Evolutionary conservation across 345 rosid species (phyloP), one percentile per base, ranked within the genome.

Genomic region (Populus euphratica): DNA sequence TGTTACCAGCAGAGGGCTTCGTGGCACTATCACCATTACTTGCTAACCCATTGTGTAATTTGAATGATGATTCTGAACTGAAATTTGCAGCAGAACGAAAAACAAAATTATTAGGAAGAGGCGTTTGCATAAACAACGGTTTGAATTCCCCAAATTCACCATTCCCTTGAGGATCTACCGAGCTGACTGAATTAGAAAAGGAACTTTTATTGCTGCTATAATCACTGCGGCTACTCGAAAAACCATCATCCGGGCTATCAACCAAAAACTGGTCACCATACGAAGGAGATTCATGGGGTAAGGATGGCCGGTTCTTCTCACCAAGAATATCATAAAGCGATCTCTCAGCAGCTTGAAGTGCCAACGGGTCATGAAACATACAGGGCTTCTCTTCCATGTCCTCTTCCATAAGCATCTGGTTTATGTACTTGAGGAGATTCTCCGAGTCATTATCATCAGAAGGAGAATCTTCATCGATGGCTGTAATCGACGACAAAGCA

Each of bases 321-420:
- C 65, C 86, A 71, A 93, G 83, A n/a, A 83, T 87, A 69, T 88
- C 90, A 77, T 87, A 87, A 63, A 93, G 81, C 69, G 90, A 90
- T 72, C 82, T 87, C 87, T 93, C 97, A 0, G 94, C 89, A 73
- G 88, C 85, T 79, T 78, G 86, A 69, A 92, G 81, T 69, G 91
- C 94, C 70, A 88, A 80, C 0, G 93, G 83, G 44, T 88, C 92
- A 44, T 86, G 85, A 17, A 80, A 81, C 84, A 85, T 80, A 73
- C 85, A 78, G 7, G 89, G 89, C 56, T 86, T 84, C 72, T 84
- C 88, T 33, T 84, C 90, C 83, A 88, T 70, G 77, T 85, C 86
- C 86, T 91, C 97, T 77, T 91, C 96, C 97, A 93, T 83, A 25
- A 91, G 96, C 70, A 91, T 76, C 86, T 89, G 88, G 68, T 73